Evolutionary conservation across 176 grass and related monocot species (phyloP).

Genomic region (Eragrostis curvula): DNA sequence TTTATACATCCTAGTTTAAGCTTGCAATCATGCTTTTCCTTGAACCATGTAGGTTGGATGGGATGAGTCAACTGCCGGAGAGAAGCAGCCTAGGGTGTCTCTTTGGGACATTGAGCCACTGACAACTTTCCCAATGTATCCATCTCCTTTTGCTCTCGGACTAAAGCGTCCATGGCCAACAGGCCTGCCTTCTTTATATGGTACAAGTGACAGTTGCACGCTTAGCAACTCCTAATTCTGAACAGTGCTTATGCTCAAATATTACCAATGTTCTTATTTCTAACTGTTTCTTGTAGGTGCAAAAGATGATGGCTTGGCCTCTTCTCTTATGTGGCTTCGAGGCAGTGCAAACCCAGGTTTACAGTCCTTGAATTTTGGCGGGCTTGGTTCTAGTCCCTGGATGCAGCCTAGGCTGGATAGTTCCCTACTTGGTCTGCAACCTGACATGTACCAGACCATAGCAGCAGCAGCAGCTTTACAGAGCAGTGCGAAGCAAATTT

Average conservation of each 20-base stretch:
- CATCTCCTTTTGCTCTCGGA: slow-evolving; percentile 87
- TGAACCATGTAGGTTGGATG: slow-evolving; percentile 82
- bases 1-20: slow-evolving; percentile 21
- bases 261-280: slow-evolving; percentile 25
- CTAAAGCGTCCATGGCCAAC: slow-evolving; percentile 94
- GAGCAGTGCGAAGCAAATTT: slow-evolving; percentile 62
- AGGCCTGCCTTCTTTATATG: slow-evolving; percentile 84
- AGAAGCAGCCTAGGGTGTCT: slow-evolving; percentile 96
- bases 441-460: slow-evolving; percentile 75
- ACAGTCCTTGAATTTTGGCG: slow-evolving; percentile 81
- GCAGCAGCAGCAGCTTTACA: slow-evolving; percentile 51
- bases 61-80: slow-evolving; percentile 95
- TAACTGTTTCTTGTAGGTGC: slow-evolving; percentile 57
- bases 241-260: slow-evolving; percentile 14
- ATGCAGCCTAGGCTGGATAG: slow-evolving; percentile 73
- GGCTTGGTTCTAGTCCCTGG: slow-evolving; percentile 66
- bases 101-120: slow-evolving; percentile 96
- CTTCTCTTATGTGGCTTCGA: slow-evolving; percentile 74
- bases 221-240: not conserved
- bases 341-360: slow-evolving; percentile 68
- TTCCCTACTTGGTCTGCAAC: slow-evolving; percentile 63
- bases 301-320: slow-evolving; percentile 72
- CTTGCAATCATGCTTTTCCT: not conserved
- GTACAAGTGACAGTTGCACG: slow-evolving; percentile 42
- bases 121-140: slow-evolving; percentile 96